Evolutionary conservation across 345 rosid genomes (phyloP).

Genomic region (Eucalyptus paniculata): DNA sequence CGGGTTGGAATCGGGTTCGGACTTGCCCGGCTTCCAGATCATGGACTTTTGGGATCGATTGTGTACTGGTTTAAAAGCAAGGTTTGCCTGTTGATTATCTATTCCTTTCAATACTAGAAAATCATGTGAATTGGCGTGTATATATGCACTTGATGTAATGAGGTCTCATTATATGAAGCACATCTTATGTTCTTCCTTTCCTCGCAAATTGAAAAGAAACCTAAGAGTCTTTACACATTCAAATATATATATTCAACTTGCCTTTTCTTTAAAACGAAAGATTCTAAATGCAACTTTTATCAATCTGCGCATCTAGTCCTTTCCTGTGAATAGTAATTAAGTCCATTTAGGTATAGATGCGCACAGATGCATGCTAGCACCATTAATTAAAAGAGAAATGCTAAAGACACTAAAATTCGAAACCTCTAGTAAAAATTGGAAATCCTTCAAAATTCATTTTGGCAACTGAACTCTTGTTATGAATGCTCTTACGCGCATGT

Average conservation of each 20-base stretch:
- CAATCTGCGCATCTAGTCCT: background rate
- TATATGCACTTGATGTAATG: background rate
- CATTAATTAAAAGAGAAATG: background rate
- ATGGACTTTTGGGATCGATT: conserved; percentile 93
- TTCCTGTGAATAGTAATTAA: background rate
- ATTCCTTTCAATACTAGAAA: background rate
- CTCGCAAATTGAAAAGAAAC: background rate
- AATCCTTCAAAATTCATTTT: background rate
- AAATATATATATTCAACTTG: background rate
- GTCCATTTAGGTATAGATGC: background rate
- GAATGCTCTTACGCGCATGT: background rate
- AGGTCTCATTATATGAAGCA: background rate
- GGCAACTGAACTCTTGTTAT: background rate
- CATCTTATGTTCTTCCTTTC: background rate
- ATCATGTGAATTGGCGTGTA: background rate
- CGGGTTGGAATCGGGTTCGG: conserved; percentile 62
- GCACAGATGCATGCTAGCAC: background rate
- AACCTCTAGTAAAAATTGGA: background rate
- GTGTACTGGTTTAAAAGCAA: conserved; percentile 63
- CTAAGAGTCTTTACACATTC: background rate
- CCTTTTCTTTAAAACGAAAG: background rate
- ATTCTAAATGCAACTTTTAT: background rate
- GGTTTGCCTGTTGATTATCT: conserved; percentile 20
- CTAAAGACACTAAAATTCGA: background rate
- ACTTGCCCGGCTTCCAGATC: conserved; percentile 54